Conservation (phyloP, 208 protist species). For the Kentomonas sorsogonicus region DNA sequence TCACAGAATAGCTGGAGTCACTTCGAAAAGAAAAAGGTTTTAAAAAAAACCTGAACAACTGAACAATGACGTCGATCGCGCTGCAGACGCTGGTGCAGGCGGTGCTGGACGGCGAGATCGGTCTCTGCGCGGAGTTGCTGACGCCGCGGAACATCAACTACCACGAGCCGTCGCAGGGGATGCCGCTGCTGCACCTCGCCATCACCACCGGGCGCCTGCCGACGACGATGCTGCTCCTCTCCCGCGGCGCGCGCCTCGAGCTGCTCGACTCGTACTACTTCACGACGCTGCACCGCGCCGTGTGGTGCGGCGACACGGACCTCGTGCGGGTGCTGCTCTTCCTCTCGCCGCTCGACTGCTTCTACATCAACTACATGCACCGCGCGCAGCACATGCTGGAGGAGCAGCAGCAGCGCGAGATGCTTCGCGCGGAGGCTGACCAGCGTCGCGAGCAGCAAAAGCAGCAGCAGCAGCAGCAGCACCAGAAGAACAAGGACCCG, state of each 20-base stretch:
- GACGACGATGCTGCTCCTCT: conserved; percentile 46
- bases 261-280: conserved; percentile 59
- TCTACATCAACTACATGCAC: neutral
- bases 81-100: conserved; percentile 27
- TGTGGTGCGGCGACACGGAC: conserved; percentile 62
- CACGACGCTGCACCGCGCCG: conserved; percentile 66
- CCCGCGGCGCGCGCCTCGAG: conserved; percentile 47
- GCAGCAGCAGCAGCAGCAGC: neutral
- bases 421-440: neutral
- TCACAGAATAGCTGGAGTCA: no score
- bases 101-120: conserved; percentile 46
- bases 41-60: neutral
- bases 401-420: no score
- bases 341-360: conserved; percentile 18
- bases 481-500: neutral
- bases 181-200: conserved; percentile 71
- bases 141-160: conserved; percentile 75
- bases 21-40: neutral
- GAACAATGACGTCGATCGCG: conserved; percentile 9
- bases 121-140: conserved; percentile 27
- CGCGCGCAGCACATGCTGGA: no score
- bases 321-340: conserved; percentile 58
- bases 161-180: conserved; percentile 47
- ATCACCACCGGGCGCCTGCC: conserved; percentile 42
- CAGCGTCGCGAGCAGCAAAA: neutral